These are phyloP conservation scores for Tagetes patula DNA, from an alignment of 129 eudicot species.

Conservation along the genomic window DNA sequence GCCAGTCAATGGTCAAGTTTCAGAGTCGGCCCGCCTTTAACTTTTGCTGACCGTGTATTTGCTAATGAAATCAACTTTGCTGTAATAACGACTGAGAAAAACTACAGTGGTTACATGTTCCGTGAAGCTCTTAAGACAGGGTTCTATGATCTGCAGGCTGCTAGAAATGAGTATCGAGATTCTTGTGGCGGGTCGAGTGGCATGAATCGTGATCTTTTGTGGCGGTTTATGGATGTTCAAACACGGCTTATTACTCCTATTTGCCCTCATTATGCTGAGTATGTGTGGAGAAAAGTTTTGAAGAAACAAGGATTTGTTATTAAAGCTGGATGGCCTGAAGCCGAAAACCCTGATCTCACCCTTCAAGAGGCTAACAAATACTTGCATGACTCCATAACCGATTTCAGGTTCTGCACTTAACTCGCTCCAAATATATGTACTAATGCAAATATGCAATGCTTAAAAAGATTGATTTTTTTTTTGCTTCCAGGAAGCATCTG, in stretches of 20 bases:
- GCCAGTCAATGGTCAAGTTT: conserved; percentile 48
- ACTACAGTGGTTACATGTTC: conserved; percentile 63
- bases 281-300: conserved; percentile 68
- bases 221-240: conserved; percentile 81
- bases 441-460: too few relatives aligned
- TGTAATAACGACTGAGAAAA: conserved; percentile 59
- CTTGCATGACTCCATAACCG: conserved; percentile 69
- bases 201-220: conserved; percentile 69
- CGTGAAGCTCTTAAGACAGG: conserved; percentile 87
- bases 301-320: conserved; percentile 69
- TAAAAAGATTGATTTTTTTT: too few relatives aligned
- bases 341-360: conserved; percentile 69
- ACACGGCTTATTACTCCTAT: conserved; percentile 83
- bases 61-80: conserved; percentile 83
- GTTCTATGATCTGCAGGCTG: conserved; percentile 87
- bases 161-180: conserved; percentile 82
- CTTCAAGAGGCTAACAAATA: conserved; percentile 78
- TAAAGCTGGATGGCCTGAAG: conserved; percentile 83
- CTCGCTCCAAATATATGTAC: not conserved
- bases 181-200: conserved; percentile 65
- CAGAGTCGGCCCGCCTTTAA: conserved; percentile 52
- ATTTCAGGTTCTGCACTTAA: conserved; percentile 47
- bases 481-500: conserved; percentile 60
- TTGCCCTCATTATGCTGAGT: conserved; percentile 85
- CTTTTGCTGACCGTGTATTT: conserved; percentile 74